Evolutionary conservation across 176 grass and related monocot species (phyloP).

Genomic region (Oryza longistaminata): DNA sequence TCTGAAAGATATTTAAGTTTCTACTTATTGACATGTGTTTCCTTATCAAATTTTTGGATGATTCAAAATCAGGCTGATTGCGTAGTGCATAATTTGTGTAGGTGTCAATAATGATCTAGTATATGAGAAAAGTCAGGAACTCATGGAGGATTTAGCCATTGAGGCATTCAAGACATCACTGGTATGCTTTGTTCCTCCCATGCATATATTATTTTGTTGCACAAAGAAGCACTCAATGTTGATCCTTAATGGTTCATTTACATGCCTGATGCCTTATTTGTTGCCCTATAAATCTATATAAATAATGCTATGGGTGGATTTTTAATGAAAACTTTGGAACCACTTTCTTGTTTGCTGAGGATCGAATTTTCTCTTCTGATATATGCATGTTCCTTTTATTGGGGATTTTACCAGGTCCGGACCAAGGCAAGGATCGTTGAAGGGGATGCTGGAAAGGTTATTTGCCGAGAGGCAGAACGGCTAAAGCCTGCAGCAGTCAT

Average conservation of each 20-base stretch:
- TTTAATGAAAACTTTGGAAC: background rate
- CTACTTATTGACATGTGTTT: background rate
- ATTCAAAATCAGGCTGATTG: constrained; percentile 14
- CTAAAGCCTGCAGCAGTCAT: constrained; percentile 81
- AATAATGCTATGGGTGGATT: background rate
- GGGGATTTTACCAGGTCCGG: constrained; percentile 51
- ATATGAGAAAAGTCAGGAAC: constrained; percentile 57
- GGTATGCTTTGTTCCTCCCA: constrained; percentile 36
- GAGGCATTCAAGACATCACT: constrained; percentile 68
- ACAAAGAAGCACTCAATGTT: constrained; percentile 9
- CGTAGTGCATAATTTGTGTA: constrained; percentile 17
- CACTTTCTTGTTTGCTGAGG: background rate
- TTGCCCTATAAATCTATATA: constrained; percentile 5
- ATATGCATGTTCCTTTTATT: background rate
- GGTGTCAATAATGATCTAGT: constrained; percentile 77
- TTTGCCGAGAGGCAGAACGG: constrained; percentile 72
- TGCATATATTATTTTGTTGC: background rate
- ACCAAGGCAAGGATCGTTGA: constrained; percentile 70
- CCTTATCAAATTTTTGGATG: background rate
- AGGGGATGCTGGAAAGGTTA: constrained; percentile 75
- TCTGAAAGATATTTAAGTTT: background rate
- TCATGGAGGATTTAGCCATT: constrained; percentile 68
- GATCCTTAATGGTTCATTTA: background rate
- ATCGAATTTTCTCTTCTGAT: background rate
- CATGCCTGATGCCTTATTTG: background rate